These are phyloP conservation scores for Aphanomyces astaci DNA, from an alignment of 352 stramenopile species.

Conservation along the genomic window DNA sequence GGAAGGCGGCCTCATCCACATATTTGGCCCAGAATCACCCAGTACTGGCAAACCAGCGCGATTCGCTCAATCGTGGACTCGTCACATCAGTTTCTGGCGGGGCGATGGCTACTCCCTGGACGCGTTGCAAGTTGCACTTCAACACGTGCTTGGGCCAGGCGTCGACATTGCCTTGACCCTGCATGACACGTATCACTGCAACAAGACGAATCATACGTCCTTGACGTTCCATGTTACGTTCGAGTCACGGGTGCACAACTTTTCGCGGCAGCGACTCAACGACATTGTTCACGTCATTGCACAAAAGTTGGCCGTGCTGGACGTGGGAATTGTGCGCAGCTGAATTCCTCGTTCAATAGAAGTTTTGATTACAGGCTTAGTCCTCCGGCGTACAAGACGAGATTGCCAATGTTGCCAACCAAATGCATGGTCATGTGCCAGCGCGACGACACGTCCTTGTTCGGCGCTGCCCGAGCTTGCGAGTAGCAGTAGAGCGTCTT, in stretches of 20 bases:
- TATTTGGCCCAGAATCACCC: constrained; percentile 45
- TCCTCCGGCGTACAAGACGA: constrained; percentile 59
- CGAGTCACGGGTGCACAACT: background rate
- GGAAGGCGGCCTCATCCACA: constrained; percentile 51
- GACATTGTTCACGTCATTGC: background rate
- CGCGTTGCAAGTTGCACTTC: constrained; percentile 34
- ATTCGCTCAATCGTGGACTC: constrained; percentile 49
- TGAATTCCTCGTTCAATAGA: background rate
- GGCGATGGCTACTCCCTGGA: constrained; percentile 44
- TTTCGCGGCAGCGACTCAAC: background rate
- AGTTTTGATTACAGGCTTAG: background rate
- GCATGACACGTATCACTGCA: constrained; percentile 48
- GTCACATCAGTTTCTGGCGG: constrained; percentile 66
- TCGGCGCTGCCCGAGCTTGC: constrained; percentile 42
- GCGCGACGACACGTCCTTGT: constrained; percentile 59
- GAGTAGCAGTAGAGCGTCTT: constrained; percentile 71
- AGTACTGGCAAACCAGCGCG: constrained; percentile 25
- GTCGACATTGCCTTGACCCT: constrained; percentile 21
- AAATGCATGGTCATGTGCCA: constrained; percentile 77
- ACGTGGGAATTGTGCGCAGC: background rate
- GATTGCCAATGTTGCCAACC: constrained; percentile 64
- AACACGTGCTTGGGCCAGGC: constrained; percentile 35
- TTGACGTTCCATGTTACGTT: constrained; percentile 46
- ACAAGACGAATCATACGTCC: constrained; percentile 37
- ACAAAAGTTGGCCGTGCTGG: background rate